Evolutionary conservation across 176 grass and related monocot genomes (phyloP), one percentile per base, ranked within the genome.

Genomic region (Canna indica): DNA sequence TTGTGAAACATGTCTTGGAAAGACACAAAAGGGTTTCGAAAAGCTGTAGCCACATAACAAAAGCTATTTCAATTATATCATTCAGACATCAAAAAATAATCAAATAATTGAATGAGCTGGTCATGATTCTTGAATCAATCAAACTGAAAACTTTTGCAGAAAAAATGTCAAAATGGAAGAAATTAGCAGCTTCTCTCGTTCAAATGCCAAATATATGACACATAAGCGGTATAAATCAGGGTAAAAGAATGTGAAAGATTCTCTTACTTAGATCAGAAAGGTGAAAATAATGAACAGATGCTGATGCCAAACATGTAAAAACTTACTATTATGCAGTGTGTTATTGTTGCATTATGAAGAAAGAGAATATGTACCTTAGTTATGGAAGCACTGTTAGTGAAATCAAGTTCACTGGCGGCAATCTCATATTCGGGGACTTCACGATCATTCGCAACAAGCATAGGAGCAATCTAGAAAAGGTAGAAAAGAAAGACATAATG

Each of bases 341-440:
- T 75, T 34, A 57, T 36, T 38, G 36, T 29, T 25, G 18, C n/a
- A 36, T 44, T 12, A 44, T 45, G 24, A 29, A 28, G 15, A 52
- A 70, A 70, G 44, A n/a, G 11, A 48, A 31, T 64, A 63, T 47
- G 73, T 47, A 87, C 94, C 89, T 99, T 99, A 28, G 89, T 80
- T 69, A 99, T 64, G 38, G 81, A 59, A 64, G 69, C 46, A 57
- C 89, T 80, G 59, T 82, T 80, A 33, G 80, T 93, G 30, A 99
- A 99, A 79, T 93, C 94, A 75, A 99, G 77, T 69, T 99, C 94
- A 0, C 35, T 47, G 0, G 86, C 77, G 60, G 79, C 61, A 79
- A 99, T 93, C 83, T 93, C 94, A 42, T 99, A 99, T 76, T 99
- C 94, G 73, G 89, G 89, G 69, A 99, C 80, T 77, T 93, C 88